Percentiles rank a stretch among this genome's conserved stretches.
These are phyloP conservation scores for Venturia oleaginea DNA, from an alignment of 2,329 filamentous ascomycete species.

Conservation along the genomic window DNA sequence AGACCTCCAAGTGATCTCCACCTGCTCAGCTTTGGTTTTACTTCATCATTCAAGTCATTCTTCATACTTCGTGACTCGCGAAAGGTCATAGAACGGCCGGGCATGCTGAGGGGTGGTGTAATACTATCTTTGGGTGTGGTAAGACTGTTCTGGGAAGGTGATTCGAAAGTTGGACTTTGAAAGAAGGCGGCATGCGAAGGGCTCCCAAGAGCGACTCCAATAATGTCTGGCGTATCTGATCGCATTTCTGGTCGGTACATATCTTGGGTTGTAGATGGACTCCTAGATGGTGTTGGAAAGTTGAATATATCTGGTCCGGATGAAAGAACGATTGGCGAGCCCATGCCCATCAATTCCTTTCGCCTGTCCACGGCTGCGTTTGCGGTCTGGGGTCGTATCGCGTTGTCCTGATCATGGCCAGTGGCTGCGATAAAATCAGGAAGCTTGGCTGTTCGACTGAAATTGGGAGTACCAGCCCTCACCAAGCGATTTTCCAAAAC, in stretches of 20 bases:
- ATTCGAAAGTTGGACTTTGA: background rate
- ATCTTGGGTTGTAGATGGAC: background rate
- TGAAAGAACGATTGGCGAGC: conserved; percentile 3
- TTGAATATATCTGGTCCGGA: conserved; percentile 8
- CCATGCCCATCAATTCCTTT: conserved; percentile 9
- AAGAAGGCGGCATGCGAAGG: conserved; percentile 9
- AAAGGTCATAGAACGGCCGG: conserved; percentile 3
- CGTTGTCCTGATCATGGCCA: background rate
- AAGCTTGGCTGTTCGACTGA: background rate
- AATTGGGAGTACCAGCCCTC: background rate
- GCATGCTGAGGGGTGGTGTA: conserved; percentile 8
- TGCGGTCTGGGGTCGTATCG: conserved; percentile 8
- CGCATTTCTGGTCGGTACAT: background rate
- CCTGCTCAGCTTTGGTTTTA: conserved; percentile 15
- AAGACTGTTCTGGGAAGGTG: conserved; percentile 3
- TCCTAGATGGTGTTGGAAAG: conserved; percentile 11
- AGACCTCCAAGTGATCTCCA: conserved; percentile 15
- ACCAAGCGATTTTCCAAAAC: conserved; percentile 4
- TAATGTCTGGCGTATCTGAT: conserved; percentile 20
- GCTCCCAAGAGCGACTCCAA: conserved; percentile 32
- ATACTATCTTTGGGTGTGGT: background rate
- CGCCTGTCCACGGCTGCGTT: conserved; percentile 11
- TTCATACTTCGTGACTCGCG: background rate
- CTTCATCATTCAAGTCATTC: conserved; percentile 4
- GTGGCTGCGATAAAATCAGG: background rate